These are phyloP conservation scores for Aspergillus neotritici DNA, from an alignment of 2,329 filamentous ascomycete genomes.

Conservation along the genomic window DNA sequence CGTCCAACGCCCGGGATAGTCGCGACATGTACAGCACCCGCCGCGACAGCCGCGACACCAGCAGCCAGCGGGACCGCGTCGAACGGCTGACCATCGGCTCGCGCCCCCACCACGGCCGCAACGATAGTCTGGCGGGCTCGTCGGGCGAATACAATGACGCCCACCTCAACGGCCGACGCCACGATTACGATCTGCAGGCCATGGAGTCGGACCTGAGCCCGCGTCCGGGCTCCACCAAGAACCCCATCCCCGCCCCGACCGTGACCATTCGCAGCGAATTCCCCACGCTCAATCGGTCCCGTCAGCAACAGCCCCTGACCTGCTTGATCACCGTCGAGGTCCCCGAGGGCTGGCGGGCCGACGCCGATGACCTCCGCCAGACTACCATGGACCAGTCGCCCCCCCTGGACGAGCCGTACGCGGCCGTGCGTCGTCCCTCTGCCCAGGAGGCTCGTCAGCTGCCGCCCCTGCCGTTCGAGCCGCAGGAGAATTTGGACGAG, in stretches of 20 bases:
- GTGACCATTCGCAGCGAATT: constrained; percentile 98
- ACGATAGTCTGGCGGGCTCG: constrained; percentile 69
- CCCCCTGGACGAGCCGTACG: constrained; percentile 50
- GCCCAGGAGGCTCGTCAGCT: constrained; percentile 38
- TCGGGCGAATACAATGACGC: constrained; percentile 76
- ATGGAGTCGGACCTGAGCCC: constrained; percentile 83
- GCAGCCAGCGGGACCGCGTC: constrained; percentile 40
- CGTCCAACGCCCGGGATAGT: constrained; percentile 23
- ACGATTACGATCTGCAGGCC: constrained; percentile 93
- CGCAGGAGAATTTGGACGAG: constrained; percentile 69
- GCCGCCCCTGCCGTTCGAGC: constrained; percentile 65
- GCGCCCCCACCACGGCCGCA: constrained; percentile 59
- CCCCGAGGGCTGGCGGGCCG: constrained; percentile 79
- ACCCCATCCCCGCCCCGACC: constrained; percentile 81
- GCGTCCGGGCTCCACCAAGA: constrained; percentile 61
- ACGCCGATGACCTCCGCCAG: constrained; percentile 67
- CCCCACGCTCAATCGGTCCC: constrained; percentile 83
- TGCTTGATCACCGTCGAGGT: constrained; percentile 93
- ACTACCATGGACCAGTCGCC: constrained; percentile 48
- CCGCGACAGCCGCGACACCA: constrained; percentile 39
- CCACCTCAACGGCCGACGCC: constrained; percentile 63
- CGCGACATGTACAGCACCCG: constrained; percentile 24
- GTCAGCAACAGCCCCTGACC: constrained; percentile 90
- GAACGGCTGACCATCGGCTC: constrained; percentile 40
- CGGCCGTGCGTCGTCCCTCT: constrained; percentile 41